Conservation (phyloP, 495 filamentous ascomycete species). For the Immersiella caudata region DNA sequence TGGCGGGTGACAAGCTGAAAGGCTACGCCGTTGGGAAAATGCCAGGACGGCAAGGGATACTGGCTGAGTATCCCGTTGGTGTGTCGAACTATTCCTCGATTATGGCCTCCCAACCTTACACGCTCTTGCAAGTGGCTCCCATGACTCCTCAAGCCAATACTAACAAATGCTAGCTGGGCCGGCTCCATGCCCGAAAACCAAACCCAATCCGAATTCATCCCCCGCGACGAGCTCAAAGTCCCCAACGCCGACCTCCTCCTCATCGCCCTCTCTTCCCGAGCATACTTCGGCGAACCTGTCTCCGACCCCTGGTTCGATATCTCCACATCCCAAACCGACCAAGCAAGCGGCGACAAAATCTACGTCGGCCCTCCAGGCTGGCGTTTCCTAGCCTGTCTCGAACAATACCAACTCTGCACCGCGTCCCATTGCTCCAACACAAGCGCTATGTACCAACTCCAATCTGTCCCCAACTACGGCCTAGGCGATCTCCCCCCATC, state of each 20-base stretch:
- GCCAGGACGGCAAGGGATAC: not conserved
- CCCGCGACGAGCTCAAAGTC: conserved; percentile 5
- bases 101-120: not conserved
- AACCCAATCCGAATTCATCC: not conserved
- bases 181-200: not conserved
- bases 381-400: not conserved
- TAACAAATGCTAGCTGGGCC: not conserved
- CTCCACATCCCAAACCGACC: not conserved
- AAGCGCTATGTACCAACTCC: not conserved
- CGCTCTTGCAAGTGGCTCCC: not conserved
- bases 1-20: not conserved
- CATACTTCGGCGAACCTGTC: not conserved
- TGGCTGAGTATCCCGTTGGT: not conserved
- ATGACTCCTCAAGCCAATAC: not conserved
- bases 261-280: not conserved
- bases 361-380: not conserved
- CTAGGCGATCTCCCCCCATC: not conserved
- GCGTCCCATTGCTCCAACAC: not conserved
- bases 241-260: not conserved
- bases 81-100: not conserved
- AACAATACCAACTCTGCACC: not conserved
- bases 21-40: not conserved
- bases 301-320: not conserved
- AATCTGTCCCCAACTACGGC: not conserved
- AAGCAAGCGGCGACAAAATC: not conserved